Conservation (phyloP, 2,329 filamentous ascomycete species). For the Pestalotiopsis sp. region DNA sequence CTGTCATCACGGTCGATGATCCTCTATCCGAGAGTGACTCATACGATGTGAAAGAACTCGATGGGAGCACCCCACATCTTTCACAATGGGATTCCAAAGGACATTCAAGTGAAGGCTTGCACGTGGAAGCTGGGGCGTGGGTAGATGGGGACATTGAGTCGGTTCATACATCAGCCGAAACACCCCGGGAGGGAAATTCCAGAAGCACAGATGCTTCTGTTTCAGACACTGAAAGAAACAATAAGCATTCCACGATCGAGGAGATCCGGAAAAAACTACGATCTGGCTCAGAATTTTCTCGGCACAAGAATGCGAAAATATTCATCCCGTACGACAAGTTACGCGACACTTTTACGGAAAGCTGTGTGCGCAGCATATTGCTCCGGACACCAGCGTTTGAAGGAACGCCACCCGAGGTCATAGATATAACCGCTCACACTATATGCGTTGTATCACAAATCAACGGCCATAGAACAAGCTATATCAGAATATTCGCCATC, state of each 20-base stretch:
- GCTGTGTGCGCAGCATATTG: background rate
- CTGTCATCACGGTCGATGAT: background rate
- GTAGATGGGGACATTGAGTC: too few relatives aligned
- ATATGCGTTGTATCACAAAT: background rate
- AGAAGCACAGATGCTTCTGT: too few relatives aligned
- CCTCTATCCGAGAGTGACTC: background rate
- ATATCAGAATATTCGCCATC: slow-evolving; percentile 2
- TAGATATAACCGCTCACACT: background rate
- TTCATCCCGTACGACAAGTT: slow-evolving; percentile 6
- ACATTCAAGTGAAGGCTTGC: too few relatives aligned
- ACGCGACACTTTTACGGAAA: background rate
- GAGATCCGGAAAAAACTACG: background rate
- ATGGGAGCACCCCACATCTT: too few relatives aligned
- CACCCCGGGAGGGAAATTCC: too few relatives aligned
- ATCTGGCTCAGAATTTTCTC: background rate
- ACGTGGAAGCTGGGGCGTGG: too few relatives aligned
- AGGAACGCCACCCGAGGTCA: background rate
- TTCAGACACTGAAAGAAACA: too few relatives aligned
- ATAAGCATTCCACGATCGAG: background rate
- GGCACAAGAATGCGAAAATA: background rate
- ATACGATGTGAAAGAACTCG: background rate
- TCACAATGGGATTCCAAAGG: too few relatives aligned
- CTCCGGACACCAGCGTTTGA: background rate
- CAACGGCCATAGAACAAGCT: background rate
- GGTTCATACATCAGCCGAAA: too few relatives aligned